Base-by-base conservation (phyloP, 192 early-diverging fungal species). In the Glomus cerebriforme region DNA sequence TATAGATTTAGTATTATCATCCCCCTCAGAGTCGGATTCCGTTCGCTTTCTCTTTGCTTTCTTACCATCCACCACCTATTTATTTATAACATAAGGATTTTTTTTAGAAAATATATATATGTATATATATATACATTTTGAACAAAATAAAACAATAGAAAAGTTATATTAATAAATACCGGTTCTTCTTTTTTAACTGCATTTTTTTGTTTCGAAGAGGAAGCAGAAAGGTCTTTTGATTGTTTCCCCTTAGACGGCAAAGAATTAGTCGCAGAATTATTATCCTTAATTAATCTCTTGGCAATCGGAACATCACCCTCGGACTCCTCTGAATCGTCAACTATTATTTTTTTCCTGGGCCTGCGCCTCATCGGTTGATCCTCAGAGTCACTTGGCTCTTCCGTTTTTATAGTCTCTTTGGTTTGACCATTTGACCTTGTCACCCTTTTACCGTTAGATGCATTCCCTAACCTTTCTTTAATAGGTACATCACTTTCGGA, bases 401-500 rank as follows among this genome's bases (percentile, higher is more conserved):
- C 63, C 6, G 31, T 9, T 29, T 65, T 65, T 27, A 65, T 31
- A 65, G 63, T 31, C 2, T 65, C 49, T 54, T 54, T 54, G 19
- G 49, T 31, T 31, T 65, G 63, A 7, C 63, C 63, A 3, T 65
- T 65, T 62, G 22, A 10, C 9, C 24, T 62, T n/a, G 24, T 27
- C 12, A 12, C 26, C 3, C 26, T 62, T 24, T n/a, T 62, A 26
- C 60, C 60, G 12, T 62, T 62, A 26, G n/a, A 62, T 62, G 60
- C 24, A 27, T 22, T 10, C 22, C n/a, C 26, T 43, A 43, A 2
- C 60, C 60, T 62, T 2, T 24, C 9, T n/a, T 9, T 27, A 24
- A 62, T n/a, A 62, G 60, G 60, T 8, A 62, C 60, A 62, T 62
- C 60, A 62, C 60, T 62, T 62, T 62, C 60, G 22, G 60, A 62